Base-by-base conservation (phyloP, 331 rosid species). In the Dryas integrifolia region DNA sequence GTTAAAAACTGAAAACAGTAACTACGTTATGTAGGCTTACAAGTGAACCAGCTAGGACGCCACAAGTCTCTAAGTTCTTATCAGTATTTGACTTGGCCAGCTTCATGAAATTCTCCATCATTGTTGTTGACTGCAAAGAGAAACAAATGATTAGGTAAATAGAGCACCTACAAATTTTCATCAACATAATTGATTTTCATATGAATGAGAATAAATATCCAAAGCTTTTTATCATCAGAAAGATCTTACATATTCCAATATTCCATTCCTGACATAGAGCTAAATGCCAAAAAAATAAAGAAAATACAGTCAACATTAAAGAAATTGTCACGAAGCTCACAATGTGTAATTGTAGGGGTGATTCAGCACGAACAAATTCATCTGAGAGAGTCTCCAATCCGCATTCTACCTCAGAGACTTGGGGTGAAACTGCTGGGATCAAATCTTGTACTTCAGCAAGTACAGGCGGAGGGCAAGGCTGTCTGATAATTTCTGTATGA, bases 391-490 rank as follows among this genome's bases (percentile, higher is more conserved):
- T 77, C 60, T 73, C 96, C 59, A 60, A 38, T 76, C 82, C 87
- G 70, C 79, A 67, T 64, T 80, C 96, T 68, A 72, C 86, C 67
- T 81, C 92, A 0, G 83, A 56, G 82, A 78, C 69, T 70, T 81
- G 86, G 53, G 91, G 76, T 57, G 97, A 81, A 41, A 80, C 68
- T 61, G 95, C 82, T 74, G 98, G 95, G 61, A 85, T 81, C 86
- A 91, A 83, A 79, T 94, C 96, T 71, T 86, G 96, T 59, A 94
- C 97, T 84, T 91, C 90, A 50, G 97, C 97, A 75, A 94, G 98
- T 52, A 94, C 96, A 58, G 98, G 97, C 3, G 97, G 97, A 72
- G 98, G 97, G 75, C 91, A 89, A 78, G 96, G 98, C 81, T 94
- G 97, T 79, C 96, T 84, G 79, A 94, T 82, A 69, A 91, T 52